Conservation (phyloP, 768 basidiomycete species). For the Termitomyces sp. region DNA sequence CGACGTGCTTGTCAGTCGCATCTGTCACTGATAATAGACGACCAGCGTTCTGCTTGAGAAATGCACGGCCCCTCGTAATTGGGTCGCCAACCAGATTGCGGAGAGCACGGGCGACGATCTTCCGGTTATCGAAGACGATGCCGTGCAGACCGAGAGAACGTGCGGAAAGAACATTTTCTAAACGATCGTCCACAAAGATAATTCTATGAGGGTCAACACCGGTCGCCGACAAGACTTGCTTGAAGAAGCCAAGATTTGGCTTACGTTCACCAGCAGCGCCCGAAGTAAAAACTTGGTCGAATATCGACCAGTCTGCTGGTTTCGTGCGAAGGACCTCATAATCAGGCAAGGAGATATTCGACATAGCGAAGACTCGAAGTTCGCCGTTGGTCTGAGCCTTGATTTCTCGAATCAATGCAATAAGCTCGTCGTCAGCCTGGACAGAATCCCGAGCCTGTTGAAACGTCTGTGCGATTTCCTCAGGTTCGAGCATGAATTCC, state of each 20-base stretch:
- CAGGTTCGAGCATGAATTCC: conserved; percentile 31
- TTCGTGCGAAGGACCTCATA: conserved; percentile 39
- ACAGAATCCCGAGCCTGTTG: conserved; percentile 43
- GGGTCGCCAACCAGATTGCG: conserved; percentile 45
- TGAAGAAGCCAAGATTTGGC: conserved; percentile 48
- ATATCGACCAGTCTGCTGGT: conserved; percentile 41
- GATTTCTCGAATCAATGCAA: conserved; percentile 40
- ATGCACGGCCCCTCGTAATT: conserved; percentile 32
- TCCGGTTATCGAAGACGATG: conserved; percentile 40
- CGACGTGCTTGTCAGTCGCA: conserved; percentile 19
- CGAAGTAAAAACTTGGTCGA: conserved; percentile 47
- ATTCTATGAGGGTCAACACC: conserved; percentile 38
- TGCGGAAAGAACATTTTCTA: conserved; percentile 53
- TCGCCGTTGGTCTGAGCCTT: conserved; percentile 27
- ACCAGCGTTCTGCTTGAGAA: conserved; percentile 33
- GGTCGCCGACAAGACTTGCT: conserved; percentile 37
- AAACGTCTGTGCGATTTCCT: conserved; percentile 39
- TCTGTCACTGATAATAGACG: conserved; percentile 39
- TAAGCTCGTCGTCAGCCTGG: conserved; percentile 36
- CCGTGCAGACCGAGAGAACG: conserved; percentile 52
- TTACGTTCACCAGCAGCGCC: conserved; percentile 48
- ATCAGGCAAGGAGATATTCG: conserved; percentile 52
- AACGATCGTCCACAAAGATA: conserved; percentile 57
- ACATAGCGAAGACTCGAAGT: conserved; percentile 48
- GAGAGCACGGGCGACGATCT: conserved; percentile 36